These are phyloP conservation scores for Rhodotorula mucilaginosa DNA, from an alignment of 1,284 basidiomycete genomes.

Conservation along the genomic window DNA sequence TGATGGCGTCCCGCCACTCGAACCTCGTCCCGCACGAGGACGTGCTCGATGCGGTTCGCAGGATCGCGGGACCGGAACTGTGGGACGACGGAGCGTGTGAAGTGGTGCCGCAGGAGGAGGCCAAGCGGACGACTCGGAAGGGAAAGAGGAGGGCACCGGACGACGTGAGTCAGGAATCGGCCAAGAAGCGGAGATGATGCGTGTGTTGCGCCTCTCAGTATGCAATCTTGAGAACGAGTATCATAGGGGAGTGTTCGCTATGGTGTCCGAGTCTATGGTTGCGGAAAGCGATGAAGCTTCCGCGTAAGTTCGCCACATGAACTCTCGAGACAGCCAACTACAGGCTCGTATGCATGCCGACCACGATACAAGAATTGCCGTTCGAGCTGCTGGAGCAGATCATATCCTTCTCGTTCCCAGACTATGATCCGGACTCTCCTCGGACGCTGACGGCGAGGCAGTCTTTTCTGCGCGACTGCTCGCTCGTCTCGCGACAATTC, in stretches of 20 bases:
- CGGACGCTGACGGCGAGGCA: background rate
- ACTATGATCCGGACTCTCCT: slow-evolving; percentile 9
- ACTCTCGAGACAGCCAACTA: background rate
- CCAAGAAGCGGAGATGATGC: background rate
- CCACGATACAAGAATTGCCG: slow-evolving; percentile 11
- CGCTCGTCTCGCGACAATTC: slow-evolving; percentile 14
- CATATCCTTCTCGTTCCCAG: slow-evolving; percentile 6
- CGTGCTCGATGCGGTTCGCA: slow-evolving; percentile 10
- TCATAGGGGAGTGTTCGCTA: background rate
- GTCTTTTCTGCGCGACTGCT: background rate
- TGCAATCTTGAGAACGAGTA: background rate
- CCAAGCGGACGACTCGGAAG: too few species aligned
- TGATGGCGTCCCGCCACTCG: slow-evolving; percentile 11
- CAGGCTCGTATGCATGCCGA: background rate
- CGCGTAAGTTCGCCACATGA: background rate
- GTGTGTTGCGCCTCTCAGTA: background rate
- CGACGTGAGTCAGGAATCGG: background rate
- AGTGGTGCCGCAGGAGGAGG: slow-evolving; percentile 16
- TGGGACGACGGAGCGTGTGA: slow-evolving; percentile 29
- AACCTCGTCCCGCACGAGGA: slow-evolving; percentile 21
- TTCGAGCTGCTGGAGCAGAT: slow-evolving; percentile 28
- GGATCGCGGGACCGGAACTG: slow-evolving; percentile 23
- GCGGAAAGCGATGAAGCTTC: background rate
- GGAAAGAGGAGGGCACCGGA: slow-evolving; percentile 1
- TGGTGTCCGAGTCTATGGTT: background rate